Base-by-base conservation (phyloP, 768 basidiomycete species). In the Lactarius tabidus region DNA sequence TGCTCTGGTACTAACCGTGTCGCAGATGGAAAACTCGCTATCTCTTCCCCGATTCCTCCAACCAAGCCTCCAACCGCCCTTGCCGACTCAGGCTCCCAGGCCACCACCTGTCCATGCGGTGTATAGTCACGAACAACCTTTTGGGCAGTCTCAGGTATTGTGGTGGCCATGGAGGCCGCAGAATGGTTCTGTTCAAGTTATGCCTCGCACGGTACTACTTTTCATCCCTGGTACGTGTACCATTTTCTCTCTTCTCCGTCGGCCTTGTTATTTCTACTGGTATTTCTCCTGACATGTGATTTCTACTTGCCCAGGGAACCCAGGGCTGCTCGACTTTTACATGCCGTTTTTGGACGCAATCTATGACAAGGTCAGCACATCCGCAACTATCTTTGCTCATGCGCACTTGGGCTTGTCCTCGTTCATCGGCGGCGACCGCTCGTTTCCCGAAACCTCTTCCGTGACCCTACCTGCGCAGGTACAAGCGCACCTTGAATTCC, bases 271-370 rank as follows among this genome's bases (percentile, higher is more conserved):
- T n/a, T n/a, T n/a, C n/a, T n/a, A n/a, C n/a, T n/a, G n/a, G n/a
- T 17, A 3, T 33, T 15, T 43, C 31, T 26, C 14, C 48, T 51
- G 1, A 26, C 20, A 65, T 23, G 43, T 72, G 41, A 76, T 78
- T 15, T 74, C 77, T 3, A 8, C 65, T 23, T 45, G 65, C 14
- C 66, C 70, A 60, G 82, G 82, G 29, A 84, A 84, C 71, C 82
- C 82, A 1, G 90, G 90, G 8, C 75, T 90, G 18, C 66, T 87
- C 36, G 79, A 81, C 53, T 90, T 91, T 74, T 93, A 92, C 69
- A 77, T 77, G 1, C 81, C 82, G 2, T 93, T 90, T 71, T 79
- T 93, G 17, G 75, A 78, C 26, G 78, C 78, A 5, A 73, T 92
- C 1, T 77, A 64, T 23, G n/a, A 85, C 59, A 68, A 72, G 35